Evolutionary conservation across 2,329 filamentous ascomycete genomes (phyloP), one percentile per base, ranked within the genome.

Genomic region (Trichophyton benhamiae): DNA sequence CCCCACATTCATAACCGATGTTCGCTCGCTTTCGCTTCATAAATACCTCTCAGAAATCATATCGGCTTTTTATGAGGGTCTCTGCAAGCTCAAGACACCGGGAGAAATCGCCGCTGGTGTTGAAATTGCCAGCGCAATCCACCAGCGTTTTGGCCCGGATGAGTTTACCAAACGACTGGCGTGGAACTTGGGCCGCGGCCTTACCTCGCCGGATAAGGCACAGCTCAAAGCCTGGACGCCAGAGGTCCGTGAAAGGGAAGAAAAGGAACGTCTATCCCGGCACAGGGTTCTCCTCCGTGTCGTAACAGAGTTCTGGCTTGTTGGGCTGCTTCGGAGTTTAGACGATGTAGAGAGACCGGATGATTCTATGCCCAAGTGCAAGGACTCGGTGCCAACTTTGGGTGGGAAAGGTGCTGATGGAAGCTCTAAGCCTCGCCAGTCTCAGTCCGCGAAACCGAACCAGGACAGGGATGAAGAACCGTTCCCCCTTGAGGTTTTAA

Each of bases 31-130:
- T 30, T 96, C 91, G 67, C 82, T 97, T 58, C 89, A 92, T 80
- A 96, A 96, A 73, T 97, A 97, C 75, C 84, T 97, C 15, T 96
- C 92, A 67, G 92, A 97, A 76, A 95, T 97, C 67, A 91, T 96
- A 68, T 91, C 91, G 22, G 92, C 92, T 64, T 95, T 90, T 77
- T 96, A 92, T 72, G 92, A 97, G 75, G 92, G 92, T 7, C 82
- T 97, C 5, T 95, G 88, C 77, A 91, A 87, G 73, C 83, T 97
- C 69, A 96, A 96, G 76, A 86, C 87, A 0, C 88, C 91, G 0
- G 89, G 86, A n/a, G 92, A 97, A 72, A 88, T 96, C 64, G 88
- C 92, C 61, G 88, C 91, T 30, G 91, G 89, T 7, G 88, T 96
- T 38, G 92, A 97, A 75, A 88, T 96, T 60, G 87, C 95, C 67